These are phyloP conservation scores for Triticum urartu DNA, from an alignment of 176 grass and related monocot genomes.

Conservation along the genomic window DNA sequence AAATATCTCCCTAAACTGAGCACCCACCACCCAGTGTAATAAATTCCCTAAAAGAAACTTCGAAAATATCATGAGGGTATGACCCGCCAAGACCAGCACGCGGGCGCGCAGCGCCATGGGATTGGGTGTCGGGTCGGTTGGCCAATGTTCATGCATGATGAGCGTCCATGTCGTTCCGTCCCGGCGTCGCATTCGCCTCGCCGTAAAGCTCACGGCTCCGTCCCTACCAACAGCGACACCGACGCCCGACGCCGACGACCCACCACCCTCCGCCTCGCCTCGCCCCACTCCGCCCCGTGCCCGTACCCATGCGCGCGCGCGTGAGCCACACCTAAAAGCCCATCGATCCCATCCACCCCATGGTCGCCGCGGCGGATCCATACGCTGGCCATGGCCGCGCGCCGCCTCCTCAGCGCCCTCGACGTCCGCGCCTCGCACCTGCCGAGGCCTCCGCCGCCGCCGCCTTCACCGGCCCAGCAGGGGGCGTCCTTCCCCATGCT, in stretches of 20 bases:
- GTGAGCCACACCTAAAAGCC: slow-evolving; percentile 25
- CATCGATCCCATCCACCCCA: neutral
- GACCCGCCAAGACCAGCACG: neutral
- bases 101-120: neutral
- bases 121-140: neutral
- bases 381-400: slow-evolving; percentile 22
- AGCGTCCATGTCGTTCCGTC: slow-evolving; percentile 43
- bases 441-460: neutral
- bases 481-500: slow-evolving; percentile 40
- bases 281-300: neutral
- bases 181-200: slow-evolving; percentile 43
- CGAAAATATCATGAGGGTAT: neutral
- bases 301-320: neutral
- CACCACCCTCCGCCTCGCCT: slow-evolving; percentile 14
- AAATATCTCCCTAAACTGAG: no score
- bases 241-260: slow-evolving; percentile 22
- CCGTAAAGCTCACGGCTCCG: slow-evolving; percentile 44
- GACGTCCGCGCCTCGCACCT: neutral
- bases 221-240: slow-evolving; percentile 31
- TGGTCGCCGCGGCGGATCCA: slow-evolving; percentile 33
- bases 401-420: slow-evolving; percentile 13
- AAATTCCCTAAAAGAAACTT: no score
- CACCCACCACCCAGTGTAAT: neutral
- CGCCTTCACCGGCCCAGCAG: neutral
- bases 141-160: neutral